A percentile compares a stretch with the other conserved stretches of the same genome.
Evolutionary conservation across 106 monocot species (phyloP).

Genomic region (Alisma plantagoaquatica): DNA sequence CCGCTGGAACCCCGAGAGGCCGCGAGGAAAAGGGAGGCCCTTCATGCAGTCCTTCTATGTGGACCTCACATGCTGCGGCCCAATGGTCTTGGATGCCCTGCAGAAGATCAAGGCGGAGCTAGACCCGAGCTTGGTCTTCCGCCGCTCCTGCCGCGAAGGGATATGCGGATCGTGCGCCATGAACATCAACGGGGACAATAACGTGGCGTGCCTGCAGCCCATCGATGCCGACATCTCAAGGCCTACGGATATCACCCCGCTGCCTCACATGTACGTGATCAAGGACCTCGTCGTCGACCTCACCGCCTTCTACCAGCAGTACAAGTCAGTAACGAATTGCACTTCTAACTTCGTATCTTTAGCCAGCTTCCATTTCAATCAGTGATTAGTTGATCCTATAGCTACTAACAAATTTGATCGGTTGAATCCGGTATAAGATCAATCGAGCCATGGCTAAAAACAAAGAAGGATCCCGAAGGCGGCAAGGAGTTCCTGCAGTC

Average conservation of each 20-base stretch:
- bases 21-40: conserved; percentile 30
- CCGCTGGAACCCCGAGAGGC: conserved; percentile 47
- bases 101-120: conserved; percentile 62
- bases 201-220: conserved; percentile 54
- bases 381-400: too few species aligned
- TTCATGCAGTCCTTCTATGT: conserved; percentile 54
- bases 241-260: conserved; percentile 60
- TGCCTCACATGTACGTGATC: conserved; percentile 44
- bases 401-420: too few species aligned
- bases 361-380: too few species aligned
- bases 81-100: conserved; percentile 67
- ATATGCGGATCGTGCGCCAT: conserved; percentile 73
- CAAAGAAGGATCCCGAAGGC: neutral
- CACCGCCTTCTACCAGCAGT: conserved; percentile 18
- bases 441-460: conserved; percentile 23
- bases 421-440: too few species aligned
- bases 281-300: conserved; percentile 26
- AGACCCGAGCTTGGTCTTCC: conserved; percentile 41
- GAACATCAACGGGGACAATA: conserved; percentile 76
- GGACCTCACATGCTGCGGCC: conserved; percentile 40
- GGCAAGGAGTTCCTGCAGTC: conserved; percentile 39
- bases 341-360: too few species aligned
- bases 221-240: conserved; percentile 32
- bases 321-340: conserved; percentile 11
- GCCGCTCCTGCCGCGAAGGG: conserved; percentile 75